phyloP scores from a whole-genome alignment of 2,329 filamentous ascomycete genomes.

The Alternaria brassicicola region DNA sequence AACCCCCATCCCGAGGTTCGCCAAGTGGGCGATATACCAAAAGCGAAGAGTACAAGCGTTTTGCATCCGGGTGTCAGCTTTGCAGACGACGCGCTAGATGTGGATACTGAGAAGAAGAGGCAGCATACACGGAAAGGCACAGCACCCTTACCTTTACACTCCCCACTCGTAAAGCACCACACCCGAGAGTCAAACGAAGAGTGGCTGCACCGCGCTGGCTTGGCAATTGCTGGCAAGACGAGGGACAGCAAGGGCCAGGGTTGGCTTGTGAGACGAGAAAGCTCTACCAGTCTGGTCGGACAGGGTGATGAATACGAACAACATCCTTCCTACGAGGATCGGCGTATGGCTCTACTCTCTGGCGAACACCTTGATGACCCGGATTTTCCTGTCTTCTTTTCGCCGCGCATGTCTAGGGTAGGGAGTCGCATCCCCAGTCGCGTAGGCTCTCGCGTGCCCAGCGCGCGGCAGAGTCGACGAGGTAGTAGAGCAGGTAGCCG shows the following conservation, averaged over 20 bases:
- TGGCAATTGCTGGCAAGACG: constrained; percentile 62
- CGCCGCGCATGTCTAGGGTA: constrained; percentile 36
- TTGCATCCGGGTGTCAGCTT: constrained; percentile 44
- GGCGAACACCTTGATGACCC: constrained; percentile 44
- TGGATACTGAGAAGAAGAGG: constrained; percentile 14
- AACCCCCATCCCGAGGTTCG: constrained; percentile 29
- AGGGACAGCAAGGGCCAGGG: constrained; percentile 67
- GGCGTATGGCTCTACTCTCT: constrained; percentile 38
- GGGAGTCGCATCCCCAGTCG: constrained; percentile 48
- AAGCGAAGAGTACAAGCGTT: constrained; percentile 55
- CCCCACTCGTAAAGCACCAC: constrained; percentile 36
- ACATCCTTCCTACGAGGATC: constrained; percentile 29
- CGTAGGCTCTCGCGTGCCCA: constrained; percentile 47
- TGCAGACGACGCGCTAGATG: constrained; percentile 18
- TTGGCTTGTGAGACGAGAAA: constrained; percentile 64
- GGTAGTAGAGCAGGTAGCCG: constrained; percentile 45
- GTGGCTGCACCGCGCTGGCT: constrained; percentile 65
- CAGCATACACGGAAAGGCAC: constrained; percentile 43
- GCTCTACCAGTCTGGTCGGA: constrained; percentile 59
- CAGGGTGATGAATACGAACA: constrained; percentile 46
- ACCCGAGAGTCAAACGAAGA: constrained; percentile 51
- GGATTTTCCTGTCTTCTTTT: constrained; percentile 42
- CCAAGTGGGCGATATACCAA: constrained; percentile 48
- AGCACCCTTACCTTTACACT: constrained; percentile 35
- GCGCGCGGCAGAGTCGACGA: constrained; percentile 46